Conservation (phyloP, 345 rosid species). For the Carallia brachiata region DNA sequence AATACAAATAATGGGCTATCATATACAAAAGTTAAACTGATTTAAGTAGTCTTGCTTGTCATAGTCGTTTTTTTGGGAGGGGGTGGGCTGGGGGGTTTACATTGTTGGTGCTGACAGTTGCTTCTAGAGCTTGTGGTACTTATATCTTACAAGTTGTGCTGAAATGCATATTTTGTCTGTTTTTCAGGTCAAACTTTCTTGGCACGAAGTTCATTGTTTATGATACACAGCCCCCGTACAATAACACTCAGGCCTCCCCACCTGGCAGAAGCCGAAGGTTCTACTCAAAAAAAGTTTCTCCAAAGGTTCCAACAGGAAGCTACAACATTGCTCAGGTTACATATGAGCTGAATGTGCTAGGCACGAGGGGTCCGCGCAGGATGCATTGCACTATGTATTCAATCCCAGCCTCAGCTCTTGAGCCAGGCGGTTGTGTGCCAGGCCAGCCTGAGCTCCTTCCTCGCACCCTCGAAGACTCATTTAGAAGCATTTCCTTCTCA, state of each 20-base stretch:
- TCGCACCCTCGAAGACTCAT: constrained; percentile 13
- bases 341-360: constrained; percentile 22
- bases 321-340: constrained; percentile 18
- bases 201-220: constrained; percentile 19
- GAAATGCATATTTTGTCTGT: not conserved
- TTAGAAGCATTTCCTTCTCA: constrained; percentile 19
- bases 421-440: constrained; percentile 17
- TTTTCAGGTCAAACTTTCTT: constrained; percentile 19
- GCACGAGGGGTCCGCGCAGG: constrained; percentile 18
- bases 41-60: not conserved
- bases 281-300: constrained; percentile 22
- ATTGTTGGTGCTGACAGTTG: not conserved
- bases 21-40: not conserved
- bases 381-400: constrained; percentile 27
- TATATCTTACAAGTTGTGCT: not conserved
- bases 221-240: constrained; percentile 21
- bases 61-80: too few species aligned
- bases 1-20: not conserved
- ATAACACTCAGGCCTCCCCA: constrained; percentile 14
- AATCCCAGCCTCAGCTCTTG: constrained; percentile 17
- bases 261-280: constrained; percentile 23
- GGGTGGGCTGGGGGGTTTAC: too few species aligned
- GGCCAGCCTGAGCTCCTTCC: constrained; percentile 22
- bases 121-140: not conserved
- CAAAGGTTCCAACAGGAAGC: constrained; percentile 22